These are phyloP conservation scores for Mucor irregularis DNA, from an alignment of 371 early-diverging fungal genomes.

Conservation along the genomic window DNA sequence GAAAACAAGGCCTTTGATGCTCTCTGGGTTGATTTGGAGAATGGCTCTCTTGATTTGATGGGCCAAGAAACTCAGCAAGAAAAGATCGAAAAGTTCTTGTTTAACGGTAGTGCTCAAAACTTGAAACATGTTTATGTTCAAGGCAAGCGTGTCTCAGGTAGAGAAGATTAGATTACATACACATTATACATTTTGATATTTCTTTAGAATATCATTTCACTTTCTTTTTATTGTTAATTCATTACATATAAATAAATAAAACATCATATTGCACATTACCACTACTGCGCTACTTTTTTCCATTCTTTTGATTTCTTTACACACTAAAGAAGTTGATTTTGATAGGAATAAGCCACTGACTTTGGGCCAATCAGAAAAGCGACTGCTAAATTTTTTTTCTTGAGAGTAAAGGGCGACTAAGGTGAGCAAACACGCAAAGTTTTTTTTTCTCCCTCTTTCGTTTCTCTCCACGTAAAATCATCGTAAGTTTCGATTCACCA, in stretches of 20 bases:
- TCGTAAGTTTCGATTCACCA: neutral
- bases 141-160: slow-evolving; percentile 51
- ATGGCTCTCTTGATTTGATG: slow-evolving; percentile 54
- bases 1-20: slow-evolving; percentile 91
- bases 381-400: neutral
- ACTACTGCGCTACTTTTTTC: no score
- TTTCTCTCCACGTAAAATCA: slow-evolving; percentile 2
- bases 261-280: no score
- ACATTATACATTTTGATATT: no score
- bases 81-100: slow-evolving; percentile 66
- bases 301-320: neutral
- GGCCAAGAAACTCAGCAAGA: slow-evolving; percentile 41
- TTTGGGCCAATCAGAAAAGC: neutral
- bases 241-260: no score
- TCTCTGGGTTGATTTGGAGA: slow-evolving; percentile 67
- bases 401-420: neutral
- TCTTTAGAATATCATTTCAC: no score
- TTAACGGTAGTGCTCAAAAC: slow-evolving; percentile 63
- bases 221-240: no score
- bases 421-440: neutral
- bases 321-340: neutral
- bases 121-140: slow-evolving; percentile 60
- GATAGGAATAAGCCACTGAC: neutral
- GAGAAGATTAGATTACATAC: no score
- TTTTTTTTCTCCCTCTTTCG: slow-evolving; percentile 3